Evolutionary conservation across 2,329 filamentous ascomycete species (phyloP), one percentile per base, ranked within the genome.

Genomic region (Monilinia vaccinii-corymbosi): DNA sequence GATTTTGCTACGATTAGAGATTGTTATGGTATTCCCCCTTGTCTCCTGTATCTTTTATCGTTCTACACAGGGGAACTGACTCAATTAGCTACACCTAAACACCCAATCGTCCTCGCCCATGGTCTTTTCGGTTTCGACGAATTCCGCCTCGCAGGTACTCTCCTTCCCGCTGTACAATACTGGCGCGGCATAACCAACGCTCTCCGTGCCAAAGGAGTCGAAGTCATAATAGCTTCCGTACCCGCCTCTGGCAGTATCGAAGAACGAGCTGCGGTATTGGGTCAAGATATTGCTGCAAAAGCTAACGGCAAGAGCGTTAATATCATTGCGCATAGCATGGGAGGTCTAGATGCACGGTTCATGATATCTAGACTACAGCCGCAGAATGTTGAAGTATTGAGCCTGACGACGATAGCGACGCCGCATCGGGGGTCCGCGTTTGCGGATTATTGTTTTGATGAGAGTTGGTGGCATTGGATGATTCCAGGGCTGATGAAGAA

Each of bases 311-410:
- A 73, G 62, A 82, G 85, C 55, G 89, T 96, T 65, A 90, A 89
- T 70, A 88, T 96, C 61, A 78, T 91, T 23, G 83, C 83, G 45
- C 88, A 91, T 73, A 82, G 78, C 65, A 86, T 86, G 83, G 83
- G 84, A 51, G 84, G 84, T 2, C 75, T 87, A 4, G 84, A 87
- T 69, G 80, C 83, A 11, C 77, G 84, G 49, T 84, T 85, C 71
- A 84, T 87, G 82, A 81, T 86, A 57, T 81, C 82, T 25, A 76
- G 76, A 55, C 74, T 85, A 14, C 74, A 73, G 46, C 80, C 79
- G 2, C 64, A 70, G 3, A 70, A 72, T 28, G 71, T 72, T 73
- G 78, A 72, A 75, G 80, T 80, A 49, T 51, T 74, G 2, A 72
- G 70, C 23, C 63, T 75, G 21, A 74, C 73, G 3, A 75, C 74